These are phyloP conservation scores for Colletotrichum graminicola DNA, from an alignment of 2,329 filamentous ascomycete genomes.

Conservation along the genomic window DNA sequence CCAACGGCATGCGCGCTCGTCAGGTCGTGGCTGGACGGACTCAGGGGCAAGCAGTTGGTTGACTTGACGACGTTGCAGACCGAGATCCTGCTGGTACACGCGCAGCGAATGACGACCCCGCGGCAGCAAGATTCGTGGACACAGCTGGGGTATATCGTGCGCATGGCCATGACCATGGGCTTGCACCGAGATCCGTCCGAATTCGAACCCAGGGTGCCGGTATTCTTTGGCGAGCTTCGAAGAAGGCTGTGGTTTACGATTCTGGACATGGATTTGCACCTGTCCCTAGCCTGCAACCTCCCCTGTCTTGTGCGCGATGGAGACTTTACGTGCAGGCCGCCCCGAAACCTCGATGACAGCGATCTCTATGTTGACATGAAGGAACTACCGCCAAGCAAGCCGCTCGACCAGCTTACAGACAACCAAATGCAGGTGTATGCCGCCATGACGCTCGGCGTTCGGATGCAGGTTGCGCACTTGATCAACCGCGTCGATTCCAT, in stretches of 20 bases:
- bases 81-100: slow-evolving; percentile 65
- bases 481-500: slow-evolving; percentile 65
- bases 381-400: slow-evolving; percentile 61
- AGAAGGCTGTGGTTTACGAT: slow-evolving; percentile 69
- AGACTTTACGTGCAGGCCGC: slow-evolving; percentile 66
- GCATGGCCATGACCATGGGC: slow-evolving; percentile 71
- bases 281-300: slow-evolving; percentile 65
- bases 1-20: slow-evolving; percentile 69
- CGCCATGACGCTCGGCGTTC: slow-evolving; percentile 61
- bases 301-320: slow-evolving; percentile 64
- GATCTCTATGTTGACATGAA: slow-evolving; percentile 63
- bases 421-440: slow-evolving; percentile 68
- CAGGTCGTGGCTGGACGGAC: slow-evolving; percentile 64
- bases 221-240: slow-evolving; percentile 66
- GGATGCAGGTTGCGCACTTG: slow-evolving; percentile 63
- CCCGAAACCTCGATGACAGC: slow-evolving; percentile 65
- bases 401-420: slow-evolving; percentile 65
- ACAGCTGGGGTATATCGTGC: slow-evolving; percentile 66
- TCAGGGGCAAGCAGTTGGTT: slow-evolving; percentile 65
- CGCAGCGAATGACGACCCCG: slow-evolving; percentile 62
- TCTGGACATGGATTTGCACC: slow-evolving; percentile 67
- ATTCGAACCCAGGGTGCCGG: slow-evolving; percentile 61
- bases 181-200: slow-evolving; percentile 69
- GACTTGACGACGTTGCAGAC: slow-evolving; percentile 67
- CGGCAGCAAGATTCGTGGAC: slow-evolving; percentile 66